A percentile compares a stretch with the other conserved stretches of the same genome.
Conservation (phyloP, 495 filamentous ascomycete genomes). For the Aspergillus mulundensis region DNA sequence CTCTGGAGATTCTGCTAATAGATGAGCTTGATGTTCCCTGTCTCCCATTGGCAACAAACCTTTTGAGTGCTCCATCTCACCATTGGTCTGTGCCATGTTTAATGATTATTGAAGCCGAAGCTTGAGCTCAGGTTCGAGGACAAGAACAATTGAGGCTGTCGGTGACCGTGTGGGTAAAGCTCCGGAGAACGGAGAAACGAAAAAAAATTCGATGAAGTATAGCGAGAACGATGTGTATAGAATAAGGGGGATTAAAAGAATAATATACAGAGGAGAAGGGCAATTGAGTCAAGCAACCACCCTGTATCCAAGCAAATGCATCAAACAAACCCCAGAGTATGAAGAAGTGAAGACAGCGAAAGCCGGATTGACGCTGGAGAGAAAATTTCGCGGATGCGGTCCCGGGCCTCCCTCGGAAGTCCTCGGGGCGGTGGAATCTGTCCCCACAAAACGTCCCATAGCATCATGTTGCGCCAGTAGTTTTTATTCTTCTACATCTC, state of each 20-base stretch:
- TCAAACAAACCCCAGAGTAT: constrained; percentile 36
- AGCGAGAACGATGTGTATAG: constrained; percentile 17
- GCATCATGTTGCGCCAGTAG: not conserved
- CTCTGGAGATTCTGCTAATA: constrained; percentile 31
- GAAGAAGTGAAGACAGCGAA: constrained; percentile 19
- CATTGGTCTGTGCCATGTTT: constrained; percentile 43
- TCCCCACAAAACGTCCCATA: not conserved
- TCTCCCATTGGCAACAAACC: constrained; percentile 23
- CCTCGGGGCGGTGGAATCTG: constrained; percentile 27
- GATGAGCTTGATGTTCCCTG: constrained; percentile 19
- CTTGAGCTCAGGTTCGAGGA: constrained; percentile 12
- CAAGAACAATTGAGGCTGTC: constrained; percentile 16
- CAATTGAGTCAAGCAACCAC: constrained; percentile 38
- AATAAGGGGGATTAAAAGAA: constrained; percentile 26
- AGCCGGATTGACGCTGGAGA: constrained; percentile 29
- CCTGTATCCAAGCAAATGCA: constrained; percentile 26
- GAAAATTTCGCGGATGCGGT: constrained; percentile 46
- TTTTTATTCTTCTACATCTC: not conserved
- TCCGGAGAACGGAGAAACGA: constrained; percentile 11
- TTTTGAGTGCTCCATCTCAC: constrained; percentile 41
- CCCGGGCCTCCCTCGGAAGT: constrained; percentile 44
- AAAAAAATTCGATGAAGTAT: constrained; percentile 20
- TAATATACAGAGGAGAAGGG: constrained; percentile 38
- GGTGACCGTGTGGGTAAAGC: constrained; percentile 17
- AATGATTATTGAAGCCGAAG: constrained; percentile 14